Evolutionary conservation across 805 yeast genomes (phyloP), one percentile per base, ranked within the genome.

Genomic region (Yamadazyma akitaensis): DNA sequence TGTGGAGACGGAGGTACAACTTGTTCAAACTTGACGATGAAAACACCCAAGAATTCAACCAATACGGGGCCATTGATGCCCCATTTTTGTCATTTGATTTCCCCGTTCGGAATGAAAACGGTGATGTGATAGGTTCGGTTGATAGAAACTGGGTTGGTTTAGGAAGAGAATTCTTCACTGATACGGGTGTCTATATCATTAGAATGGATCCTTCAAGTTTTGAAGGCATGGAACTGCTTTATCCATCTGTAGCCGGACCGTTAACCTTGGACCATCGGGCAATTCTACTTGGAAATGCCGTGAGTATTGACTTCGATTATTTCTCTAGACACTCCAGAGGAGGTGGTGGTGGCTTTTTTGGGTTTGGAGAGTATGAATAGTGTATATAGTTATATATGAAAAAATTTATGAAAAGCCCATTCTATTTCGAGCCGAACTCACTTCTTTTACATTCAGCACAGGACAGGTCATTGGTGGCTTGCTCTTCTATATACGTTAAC

Each of bases 111-210:
- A 81, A 89, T 61, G 82, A 73, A 34, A 43, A 69, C 0, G 84
- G 82, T 0, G 67, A 73, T 13, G 78, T 86, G 0, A 67, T 85
- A 46, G 96, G 85, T 0, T 73, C 86, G 1, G 92, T 94, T 1
- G 94, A 89, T 63, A 77, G 98, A 57, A 90, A 90, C 64, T 94
- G 96, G 94, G 96, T 87, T 5, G 99, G 99, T 0, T 68, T 94
- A 36, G 96, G 95, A 2, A 77, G 97, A 58, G 99, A 94, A 61
- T 66, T 91, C 58, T 85, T 92, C 59, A 91, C 98, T 0, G 98
- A 94, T 64, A 87, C 97, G 0, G 98, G 98, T 51, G 91, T 89
- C 1, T 92, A 94, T 63, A 80, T 91, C 26, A 67, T 92, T 25
- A 68, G 96, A 49, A 85, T 90, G 87, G 96, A 88, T 57, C 84